Conservation (phyloP, 1,284 basidiomycete genomes). For the Stygiomarasmius scandens region DNA sequence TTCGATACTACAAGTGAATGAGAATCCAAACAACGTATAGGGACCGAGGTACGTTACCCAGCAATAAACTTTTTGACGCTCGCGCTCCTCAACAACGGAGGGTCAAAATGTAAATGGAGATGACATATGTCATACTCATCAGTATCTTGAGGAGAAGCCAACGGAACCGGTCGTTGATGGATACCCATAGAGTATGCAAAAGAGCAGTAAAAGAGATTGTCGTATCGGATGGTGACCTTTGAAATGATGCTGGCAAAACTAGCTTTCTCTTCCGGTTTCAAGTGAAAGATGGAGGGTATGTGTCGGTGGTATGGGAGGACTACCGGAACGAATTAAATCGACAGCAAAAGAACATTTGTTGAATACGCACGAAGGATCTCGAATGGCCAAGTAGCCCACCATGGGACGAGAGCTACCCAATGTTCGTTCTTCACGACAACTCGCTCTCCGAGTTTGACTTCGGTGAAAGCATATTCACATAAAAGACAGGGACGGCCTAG, state of each 20-base stretch:
- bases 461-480: conserved; percentile 83
- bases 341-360: conserved; percentile 1
- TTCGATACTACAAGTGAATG: conserved; percentile 66
- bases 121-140: conserved; percentile 69
- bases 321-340: conserved; percentile 30
- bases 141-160: conserved; percentile 28
- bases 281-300: conserved; percentile 67
- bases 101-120: conserved; percentile 89
- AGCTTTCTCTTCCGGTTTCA: conserved; percentile 62
- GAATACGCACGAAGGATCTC: conserved; percentile 71
- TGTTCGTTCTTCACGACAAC: conserved; percentile 78
- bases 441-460: conserved; percentile 55
- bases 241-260: conserved; percentile 72
- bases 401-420: conserved; percentile 90
- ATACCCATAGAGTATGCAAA: conserved; percentile 99
- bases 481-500: conserved; percentile 70
- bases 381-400: conserved; percentile 97
- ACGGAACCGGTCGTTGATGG: conserved; percentile 76
- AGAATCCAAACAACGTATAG: background rate
- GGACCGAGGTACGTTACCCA: conserved; percentile 58
- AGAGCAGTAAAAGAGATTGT: conserved; percentile 84
- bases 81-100: conserved; percentile 84
- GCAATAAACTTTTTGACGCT: conserved; percentile 91
- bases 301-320: conserved; percentile 82
- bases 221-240: conserved; percentile 74